Percentiles rank a stretch among this genome's conserved stretches.
Evolutionary conservation across 306 rosid genomes (phyloP).

Genomic region (Arachis stenosperma): DNA sequence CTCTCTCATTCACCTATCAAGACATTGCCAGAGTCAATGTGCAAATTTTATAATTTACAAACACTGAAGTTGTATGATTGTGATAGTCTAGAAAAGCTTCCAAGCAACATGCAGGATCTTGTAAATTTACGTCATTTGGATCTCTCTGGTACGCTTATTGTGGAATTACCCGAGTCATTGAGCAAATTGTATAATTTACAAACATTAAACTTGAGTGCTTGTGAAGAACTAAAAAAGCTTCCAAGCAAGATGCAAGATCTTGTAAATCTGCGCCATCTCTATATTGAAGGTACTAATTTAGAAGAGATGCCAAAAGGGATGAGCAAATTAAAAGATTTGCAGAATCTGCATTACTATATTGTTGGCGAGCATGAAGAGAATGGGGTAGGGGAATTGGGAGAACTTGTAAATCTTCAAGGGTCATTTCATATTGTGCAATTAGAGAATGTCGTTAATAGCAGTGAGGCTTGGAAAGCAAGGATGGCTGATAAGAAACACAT

Average conservation of each 20-base stretch:
- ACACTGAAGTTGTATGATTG: background rate
- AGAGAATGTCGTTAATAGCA: background rate
- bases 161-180: background rate
- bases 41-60: background rate
- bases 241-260: background rate
- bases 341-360: background rate
- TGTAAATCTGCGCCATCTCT: background rate
- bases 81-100: background rate
- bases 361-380: background rate
- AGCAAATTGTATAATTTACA: background rate
- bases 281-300: background rate
- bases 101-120: background rate
- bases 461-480: background rate
- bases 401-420: background rate
- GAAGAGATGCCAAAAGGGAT: background rate
- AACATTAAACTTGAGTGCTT: background rate
- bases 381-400: background rate
- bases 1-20: background rate
- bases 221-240: background rate
- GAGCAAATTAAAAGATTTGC: background rate
- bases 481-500: background rate
- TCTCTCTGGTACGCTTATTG: background rate
- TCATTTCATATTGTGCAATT: background rate
- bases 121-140: background rate
- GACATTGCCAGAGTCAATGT: background rate